phyloP scores from a whole-genome alignment of 73 alveolate species.

The Tetrahymena elliotti region DNA sequence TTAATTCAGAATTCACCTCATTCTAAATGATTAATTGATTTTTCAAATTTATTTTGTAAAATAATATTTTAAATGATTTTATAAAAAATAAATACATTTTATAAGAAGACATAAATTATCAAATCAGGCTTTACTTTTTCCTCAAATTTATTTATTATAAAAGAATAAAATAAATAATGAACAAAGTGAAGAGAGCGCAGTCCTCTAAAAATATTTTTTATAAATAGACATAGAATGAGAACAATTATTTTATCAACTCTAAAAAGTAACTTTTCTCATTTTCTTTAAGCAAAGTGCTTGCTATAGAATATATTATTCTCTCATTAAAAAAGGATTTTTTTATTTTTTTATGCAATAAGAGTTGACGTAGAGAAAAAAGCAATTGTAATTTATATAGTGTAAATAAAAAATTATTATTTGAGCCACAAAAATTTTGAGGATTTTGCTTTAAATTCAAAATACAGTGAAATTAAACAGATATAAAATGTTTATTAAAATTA shows the following conservation, averaged over 20 bases:
- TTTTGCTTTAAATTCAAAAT: not conserved
- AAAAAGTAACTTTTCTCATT: not conserved
- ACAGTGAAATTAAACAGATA: not conserved
- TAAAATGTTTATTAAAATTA: not conserved
- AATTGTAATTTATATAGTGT: not conserved
- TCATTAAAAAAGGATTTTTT: not conserved
- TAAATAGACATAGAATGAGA: not conserved
- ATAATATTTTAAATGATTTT: not conserved
- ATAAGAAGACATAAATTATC: no score
- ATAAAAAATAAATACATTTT: not conserved
- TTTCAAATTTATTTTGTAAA: no score
- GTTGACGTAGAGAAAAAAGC: not conserved
- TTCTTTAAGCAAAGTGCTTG: not conserved
- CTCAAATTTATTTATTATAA: no score
- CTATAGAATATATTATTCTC: not conserved
- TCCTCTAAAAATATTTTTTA: no score
- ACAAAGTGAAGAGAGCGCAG: not conserved
- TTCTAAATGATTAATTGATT: not conserved
- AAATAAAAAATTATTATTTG: no score
- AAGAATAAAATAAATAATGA: not conserved
- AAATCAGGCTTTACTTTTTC: not conserved
- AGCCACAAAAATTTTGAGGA: not conserved
- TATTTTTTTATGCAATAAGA: not conserved
- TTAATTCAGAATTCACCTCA: not conserved
- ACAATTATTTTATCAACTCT: no score